Base-by-base conservation (phyloP, 2,329 filamentous ascomycete genomes). In the Fusarium bactridioides region DNA sequence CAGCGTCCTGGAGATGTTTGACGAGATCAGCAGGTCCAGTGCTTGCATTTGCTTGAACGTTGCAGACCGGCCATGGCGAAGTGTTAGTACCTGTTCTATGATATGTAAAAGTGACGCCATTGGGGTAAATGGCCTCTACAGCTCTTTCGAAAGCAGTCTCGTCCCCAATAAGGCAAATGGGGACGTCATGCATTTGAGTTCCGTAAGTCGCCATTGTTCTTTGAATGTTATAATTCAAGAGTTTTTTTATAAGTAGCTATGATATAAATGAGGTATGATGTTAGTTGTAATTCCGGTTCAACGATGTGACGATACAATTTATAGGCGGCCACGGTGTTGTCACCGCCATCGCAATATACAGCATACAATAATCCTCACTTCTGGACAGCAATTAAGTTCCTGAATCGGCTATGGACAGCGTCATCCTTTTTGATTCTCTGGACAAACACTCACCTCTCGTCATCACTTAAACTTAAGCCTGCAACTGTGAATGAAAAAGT, bases 361-460 rank as follows among this genome's bases (percentile, higher is more conserved):
- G 3, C 2, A 4, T 8, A 16, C 4, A 48, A 18, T 29, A 7
- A 48, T 4, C 19, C 4, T n/a, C 27, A 29, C 10, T n/a, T 27
- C 7, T 31, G 10, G 7, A 48, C 7, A 18, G 10, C 7, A 1
- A 18, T 4, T 4, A 18, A 4, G 10, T 7, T 12, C 3, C 0
- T n/a, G 3, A 5, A 31, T 4, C 45, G 5, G 21, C 1, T 12
- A 18, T 31, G 4, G 1, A n/a, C 3, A 10, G 27, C 15, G 2
- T n/a, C 7, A 12, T 0, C 15, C 0, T 12, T 9, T 3, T 3
- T 10, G 9, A 4, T 29, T 10, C 0, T 12, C 10, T 4, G 3
- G 3, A n/a, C 15, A 31, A 12, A 7, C 45, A 12, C 18, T 31
- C 27, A 12, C 10, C 0, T 48, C 5, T 15, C 5, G 4, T 21